Base-by-base conservation (phyloP, 306 rosid species). In the Arachis hypogaea region DNA sequence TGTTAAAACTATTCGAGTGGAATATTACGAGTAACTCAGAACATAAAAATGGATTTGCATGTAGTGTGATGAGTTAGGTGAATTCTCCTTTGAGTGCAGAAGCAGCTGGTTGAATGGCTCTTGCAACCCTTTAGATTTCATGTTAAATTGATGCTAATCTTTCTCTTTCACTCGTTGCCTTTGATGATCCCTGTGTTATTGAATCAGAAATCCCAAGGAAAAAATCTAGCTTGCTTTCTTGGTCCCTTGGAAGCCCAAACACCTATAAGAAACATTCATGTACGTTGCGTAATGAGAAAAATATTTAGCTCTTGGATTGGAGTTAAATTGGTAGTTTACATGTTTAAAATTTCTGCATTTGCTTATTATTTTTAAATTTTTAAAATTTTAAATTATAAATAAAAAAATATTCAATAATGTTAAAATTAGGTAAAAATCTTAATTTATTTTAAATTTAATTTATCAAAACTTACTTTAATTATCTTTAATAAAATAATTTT, bases 141-240 rank as follows among this genome's bases (percentile, higher is more conserved):
- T 92, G 98, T 76, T 81, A 85, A 80, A 91, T 80, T 42, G 75
- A 65, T 7, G 82, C 81, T 58, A 72, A 55, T 80, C 74, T 78
- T 77, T 83, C 83, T 61, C 61, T 78, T 75, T 57, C 41, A 71
- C 76, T 77, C 75, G 45, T 69, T 67, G 66, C 73, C 1, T 29
- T 57, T 11, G 90, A 86, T n/a, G 9, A 18, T 18, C 18, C 68
- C 0, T 33, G 38, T 16, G 78, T 79, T 4, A 86, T 69, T 30
- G 98, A 91, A 82, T 91, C 95, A 4, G 89, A 85, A 69, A 94
- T 73, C 52, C 98, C 96, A 0, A 97, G 98, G 74, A 94, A 94
- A 84, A 86, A 76, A 68, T 64, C 78, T n/a, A 94, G 60, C 73
- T 85, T 45, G 82, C 86, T 85, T 74, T 81, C 89, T 11, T 79